These are phyloP conservation scores for Draba incana DNA, from an alignment of 345 rosid genomes.

Conservation along the genomic window DNA sequence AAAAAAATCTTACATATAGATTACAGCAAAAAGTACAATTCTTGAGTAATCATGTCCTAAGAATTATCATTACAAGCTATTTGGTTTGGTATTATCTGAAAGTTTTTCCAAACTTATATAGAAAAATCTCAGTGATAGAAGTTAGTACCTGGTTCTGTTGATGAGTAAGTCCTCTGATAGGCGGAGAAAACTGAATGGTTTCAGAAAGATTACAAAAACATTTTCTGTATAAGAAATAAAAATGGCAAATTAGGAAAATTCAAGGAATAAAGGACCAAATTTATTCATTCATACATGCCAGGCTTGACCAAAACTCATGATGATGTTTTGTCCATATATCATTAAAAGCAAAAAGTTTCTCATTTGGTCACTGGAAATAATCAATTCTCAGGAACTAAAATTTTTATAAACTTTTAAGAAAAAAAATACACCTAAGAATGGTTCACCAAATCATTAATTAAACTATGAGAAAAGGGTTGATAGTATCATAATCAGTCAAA, in stretches of 20 bases:
- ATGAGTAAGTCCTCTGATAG: slow-evolving; percentile 6
- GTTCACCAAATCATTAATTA: background rate
- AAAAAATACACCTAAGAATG: background rate
- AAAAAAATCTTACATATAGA: background rate
- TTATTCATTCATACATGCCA: slow-evolving; percentile 27
- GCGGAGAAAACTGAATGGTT: background rate
- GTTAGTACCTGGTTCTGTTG: slow-evolving; percentile 21
- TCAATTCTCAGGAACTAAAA: background rate
- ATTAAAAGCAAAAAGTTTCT: slow-evolving; percentile 13
- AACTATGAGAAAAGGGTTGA: slow-evolving; percentile 1
- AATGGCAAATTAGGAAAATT: slow-evolving; percentile 21
- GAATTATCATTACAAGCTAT: background rate
- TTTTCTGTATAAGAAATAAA: background rate
- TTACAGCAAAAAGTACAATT: background rate
- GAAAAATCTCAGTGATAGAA: background rate
- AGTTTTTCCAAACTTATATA: background rate
- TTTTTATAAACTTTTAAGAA: too few relatives aligned
- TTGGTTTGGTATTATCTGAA: background rate
- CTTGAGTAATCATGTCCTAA: slow-evolving; percentile 4
- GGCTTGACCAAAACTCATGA: slow-evolving; percentile 35
- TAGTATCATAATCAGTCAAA: slow-evolving; percentile 3
- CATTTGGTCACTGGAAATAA: slow-evolving; percentile 8
- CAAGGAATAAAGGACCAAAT: background rate
- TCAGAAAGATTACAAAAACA: slow-evolving; percentile 1
- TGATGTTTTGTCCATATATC: slow-evolving; percentile 8